Evolutionary conservation across 495 filamentous ascomycete genomes (phyloP).

Genomic region (Xylaria grammica): DNA sequence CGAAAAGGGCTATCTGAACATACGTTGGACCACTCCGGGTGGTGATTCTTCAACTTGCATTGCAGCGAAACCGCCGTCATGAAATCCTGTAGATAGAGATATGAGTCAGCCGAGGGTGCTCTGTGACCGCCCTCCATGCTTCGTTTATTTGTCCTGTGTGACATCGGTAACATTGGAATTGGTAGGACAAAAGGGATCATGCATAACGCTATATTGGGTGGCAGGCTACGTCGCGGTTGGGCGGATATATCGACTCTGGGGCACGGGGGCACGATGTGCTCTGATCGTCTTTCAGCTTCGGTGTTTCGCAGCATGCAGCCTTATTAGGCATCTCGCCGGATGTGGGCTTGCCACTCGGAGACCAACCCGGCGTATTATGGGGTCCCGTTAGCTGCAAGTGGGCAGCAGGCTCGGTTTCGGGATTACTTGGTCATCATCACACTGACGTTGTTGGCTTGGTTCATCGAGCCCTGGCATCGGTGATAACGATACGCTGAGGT

Average conservation of each 20-base stretch:
- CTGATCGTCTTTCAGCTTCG: slow-evolving; percentile 14
- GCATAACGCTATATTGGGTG: neutral
- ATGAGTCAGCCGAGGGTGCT: slow-evolving; percentile 13
- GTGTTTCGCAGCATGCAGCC: slow-evolving; percentile 21
- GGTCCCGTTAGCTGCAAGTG: slow-evolving; percentile 17
- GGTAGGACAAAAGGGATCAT: neutral
- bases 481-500: slow-evolving; percentile 18
- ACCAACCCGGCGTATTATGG: slow-evolving; percentile 18
- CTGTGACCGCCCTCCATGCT: neutral
- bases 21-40: slow-evolving; percentile 71
- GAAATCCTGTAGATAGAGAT: slow-evolving; percentile 54
- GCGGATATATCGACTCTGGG: neutral
- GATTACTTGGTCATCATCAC: slow-evolving; percentile 21
- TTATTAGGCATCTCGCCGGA: slow-evolving; percentile 20
- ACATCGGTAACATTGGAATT: neutral
- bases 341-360: slow-evolving; percentile 19
- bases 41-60: slow-evolving; percentile 62
- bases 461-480: neutral
- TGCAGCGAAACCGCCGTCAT: slow-evolving; percentile 63
- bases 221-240: too few relatives aligned
- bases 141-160: neutral
- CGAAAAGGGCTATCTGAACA: slow-evolving; percentile 23
- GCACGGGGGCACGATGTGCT: neutral
- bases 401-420: slow-evolving; percentile 2
- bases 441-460: slow-evolving; percentile 8